Base-by-base conservation (phyloP, 1,139 yeast species). In the Blastobotrys capitulatus region DNA sequence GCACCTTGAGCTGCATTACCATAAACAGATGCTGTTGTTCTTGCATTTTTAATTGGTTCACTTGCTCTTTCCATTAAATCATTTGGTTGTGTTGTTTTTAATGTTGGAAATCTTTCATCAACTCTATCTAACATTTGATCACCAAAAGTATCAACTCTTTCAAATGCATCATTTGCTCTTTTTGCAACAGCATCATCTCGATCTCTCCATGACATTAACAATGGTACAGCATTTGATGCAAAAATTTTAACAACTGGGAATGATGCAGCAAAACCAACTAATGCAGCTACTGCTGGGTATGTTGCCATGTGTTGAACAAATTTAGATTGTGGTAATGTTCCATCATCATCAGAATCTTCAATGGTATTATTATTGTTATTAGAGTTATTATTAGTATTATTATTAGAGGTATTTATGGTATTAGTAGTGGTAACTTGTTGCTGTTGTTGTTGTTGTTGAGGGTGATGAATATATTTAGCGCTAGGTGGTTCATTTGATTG, bases 241-340 rank as follows among this genome's bases (percentile, higher is more conserved):
- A 80, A 77, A 40, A 78, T 68, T 62, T 80, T 78, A 49, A 76
- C 75, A 25, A 76, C 72, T 9, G 86, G 84, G 60, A 78, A 74
- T n/a, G 83, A 77, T 13, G 82, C 77, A 36, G 79, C 64, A 58
- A 80, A 68, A 7, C 84, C 83, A 49, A 78, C 78, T 48, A 80
- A 60, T 5, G 86, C 84, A 19, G 80, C 78, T 42, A 80, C 65
- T 2, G 83, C 83, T 1, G 85, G 84, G 54, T 71, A 71, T 45
- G 76, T 72, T 46, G 80, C 72, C 54, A 79, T 60, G 50, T 70
- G 73, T 50, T 67, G 67, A 42, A 72, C 65, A 54, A 68, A 65
- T 52, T 53, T 54, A 20, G 71, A 67, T 52, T 60, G 64, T 34
- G 60, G 54, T n/a, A 54, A 51, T 26, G 42, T 39, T 6, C 16